Base-by-base conservation (phyloP, 75 land plant species). In the Gnetum montanum region DNA sequence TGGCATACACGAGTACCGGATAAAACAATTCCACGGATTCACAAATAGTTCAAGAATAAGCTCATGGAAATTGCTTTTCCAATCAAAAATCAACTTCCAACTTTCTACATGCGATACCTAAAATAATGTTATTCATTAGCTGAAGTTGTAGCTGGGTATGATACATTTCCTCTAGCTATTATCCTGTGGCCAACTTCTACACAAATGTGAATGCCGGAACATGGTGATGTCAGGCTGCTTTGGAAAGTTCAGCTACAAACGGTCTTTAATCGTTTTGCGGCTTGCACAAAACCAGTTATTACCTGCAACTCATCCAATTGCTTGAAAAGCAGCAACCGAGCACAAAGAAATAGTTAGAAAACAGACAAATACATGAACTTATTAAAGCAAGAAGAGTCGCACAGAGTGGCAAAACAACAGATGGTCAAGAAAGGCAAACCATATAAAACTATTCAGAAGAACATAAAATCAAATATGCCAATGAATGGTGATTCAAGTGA, bases 271-370 rank as follows among this genome's bases (percentile, higher is more conserved):
- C 76, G 74, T 44, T 73, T 73, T 7, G 74, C 76, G 43, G 76
- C 73, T 34, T 73, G 74, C 67, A 73, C 43, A 41, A 73, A 73
- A 55, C 75, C 74, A 37, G 68, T 70, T 44, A 73, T 73, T 35
- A 73, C 76, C 54, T 70, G 76, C 37, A 46, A 20, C 56, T 73
- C 76, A 49, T 73, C 76, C 61, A 70, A 29, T 61, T 70, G 61
- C 76, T 73, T 50, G 22, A 31, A 60, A 60, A 60, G n/a, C 33
- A 60, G 11, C 13, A 31, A 54, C 4, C 20, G 8, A 31, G 28
- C 11, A 60, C 54, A 22, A 30, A 16, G 2, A 13, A 53, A 10
- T 13, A 33, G 55, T 33, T 36, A 53, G 55, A 53, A 1, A 53
- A 19, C 31, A 51, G 19, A 5, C n/a, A 1, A 18, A 16, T 31